Base-by-base conservation (phyloP, 306 rosid genomes). In the Fagus crenata region DNA sequence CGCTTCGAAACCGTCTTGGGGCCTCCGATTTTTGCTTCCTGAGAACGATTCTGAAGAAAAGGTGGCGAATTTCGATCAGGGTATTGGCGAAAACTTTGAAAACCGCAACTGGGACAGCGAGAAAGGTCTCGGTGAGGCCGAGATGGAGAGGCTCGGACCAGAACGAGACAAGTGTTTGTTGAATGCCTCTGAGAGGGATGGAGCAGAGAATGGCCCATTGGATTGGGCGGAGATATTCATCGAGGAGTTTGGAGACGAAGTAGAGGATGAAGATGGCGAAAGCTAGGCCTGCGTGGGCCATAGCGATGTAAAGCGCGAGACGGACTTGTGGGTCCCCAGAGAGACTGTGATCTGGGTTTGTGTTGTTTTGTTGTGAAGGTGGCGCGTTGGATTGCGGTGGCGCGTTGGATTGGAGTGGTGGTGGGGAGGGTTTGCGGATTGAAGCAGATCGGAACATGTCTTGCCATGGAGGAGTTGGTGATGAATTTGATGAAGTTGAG, bases 391-490 rank as follows among this genome's bases (percentile, higher is more conserved):
- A 0, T 41, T 2, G 39, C 5, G 42, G 4, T 0, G 84, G 49
- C 68, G 80, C 71, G 77, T 65, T 84, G 2, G 82, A 3, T 0
- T 54, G 60, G 1, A 85, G 81, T 67, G 82, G 28, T 53, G 93
- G 12, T 46, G 93, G 17, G 22, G 78, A 53, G 31, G 96, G 89
- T 49, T 82, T 78, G 36, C 89, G 86, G 37, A 35, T 2, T 7
- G 99, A 89, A 1, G 97, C 97, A 49, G 97, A 89, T 87, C 97
- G 90, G 87, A 92, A 92, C 99, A 95, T 95, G 78, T 95, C 99
- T 67, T 92, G 91, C 99, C 99, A 95, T 3, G 97, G 88, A 6
- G 93, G 99, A 35, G 53, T 78, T 4, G 90, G 1, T 7, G 88
- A 70, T 5, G 96, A 97, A 31, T 49, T 76, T 4, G 90, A 2